Evolutionary conservation across 2,329 filamentous ascomycete species (phyloP), one percentile per base, ranked within the genome.

Genomic region (Fusarium algeriense): DNA sequence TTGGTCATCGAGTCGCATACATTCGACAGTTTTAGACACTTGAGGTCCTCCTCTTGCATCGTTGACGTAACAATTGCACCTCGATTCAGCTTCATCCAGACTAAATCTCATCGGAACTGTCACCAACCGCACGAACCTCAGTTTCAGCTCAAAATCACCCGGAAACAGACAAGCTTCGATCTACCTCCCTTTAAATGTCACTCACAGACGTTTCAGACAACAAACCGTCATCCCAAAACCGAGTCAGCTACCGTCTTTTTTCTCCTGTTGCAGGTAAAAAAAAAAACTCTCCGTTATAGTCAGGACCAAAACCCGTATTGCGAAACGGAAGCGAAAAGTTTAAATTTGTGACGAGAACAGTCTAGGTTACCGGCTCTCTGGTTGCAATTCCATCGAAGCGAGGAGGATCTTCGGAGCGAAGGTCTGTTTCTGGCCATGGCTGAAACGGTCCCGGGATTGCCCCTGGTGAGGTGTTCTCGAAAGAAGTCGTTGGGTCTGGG

Each of bases 281-380:
- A 70, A 71, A 44, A 32, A 23, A 23, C 23, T 45, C 28, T 52
- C 43, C 48, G 40, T 32, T 62, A 23, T 23, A 52, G 62, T 34
- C 30, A 49, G 49, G 41, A 45, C 69, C 69, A 72, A 35, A 55
- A 32, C 35, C 59, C 64, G 69, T 72, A 57, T 72, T 41, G 26
- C 56, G 69, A 71, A 72, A 71, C 69, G 34, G 10, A 72, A 62
- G 69, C 65, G 54, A 58, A 66, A 71, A 72, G 69, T 58, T 49
- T 65, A 58, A 65, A 65, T 30, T 30, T 30, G 28, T 46, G 69
- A 71, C 69, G 35, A 62, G 50, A 61, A 64, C 44, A 54, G 69
- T 8, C 37, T 69, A 66, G 69, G 69, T 72, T 71, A 71, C 69
- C 69, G 69, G 65, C 57, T 70, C 64, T 72, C 35, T 72, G 69